Conservation (phyloP, 768 basidiomycete genomes). For the Harrya chromipes region DNA sequence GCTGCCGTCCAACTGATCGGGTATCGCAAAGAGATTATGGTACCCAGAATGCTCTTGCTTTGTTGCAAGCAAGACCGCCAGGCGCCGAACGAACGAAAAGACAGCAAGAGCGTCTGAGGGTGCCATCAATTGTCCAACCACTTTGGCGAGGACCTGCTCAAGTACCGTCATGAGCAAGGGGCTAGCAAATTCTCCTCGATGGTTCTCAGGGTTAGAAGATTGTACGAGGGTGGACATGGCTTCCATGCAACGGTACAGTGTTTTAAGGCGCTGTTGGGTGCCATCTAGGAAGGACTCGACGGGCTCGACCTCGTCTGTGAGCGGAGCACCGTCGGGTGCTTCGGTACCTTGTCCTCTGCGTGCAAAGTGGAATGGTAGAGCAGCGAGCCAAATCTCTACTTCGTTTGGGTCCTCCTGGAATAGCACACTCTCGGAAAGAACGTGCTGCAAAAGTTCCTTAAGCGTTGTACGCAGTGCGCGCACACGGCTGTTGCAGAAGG, state of each 20-base stretch:
- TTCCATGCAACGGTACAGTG: slow-evolving; percentile 85
- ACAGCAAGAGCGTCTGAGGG: slow-evolving; percentile 65
- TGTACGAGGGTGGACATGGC: slow-evolving; percentile 43
- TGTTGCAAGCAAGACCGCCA: slow-evolving; percentile 54
- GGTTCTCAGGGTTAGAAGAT: slow-evolving; percentile 8
- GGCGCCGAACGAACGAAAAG: slow-evolving; percentile 57
- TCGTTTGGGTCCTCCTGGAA: slow-evolving; percentile 79
- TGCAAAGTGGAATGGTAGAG: slow-evolving; percentile 47
- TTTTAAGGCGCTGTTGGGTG: slow-evolving; percentile 74
- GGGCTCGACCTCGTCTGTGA: slow-evolving; percentile 54
- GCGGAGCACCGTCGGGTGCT: slow-evolving; percentile 49
- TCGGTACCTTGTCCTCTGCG: slow-evolving; percentile 35
- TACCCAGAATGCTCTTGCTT: slow-evolving; percentile 48
- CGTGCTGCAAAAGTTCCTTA: slow-evolving; percentile 50
- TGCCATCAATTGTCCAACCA: slow-evolving; percentile 49
- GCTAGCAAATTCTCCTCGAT: slow-evolving; percentile 48
- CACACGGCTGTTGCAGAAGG: slow-evolving; percentile 50
- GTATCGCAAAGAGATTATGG: slow-evolving; percentile 28
- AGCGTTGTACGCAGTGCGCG: slow-evolving; percentile 53
- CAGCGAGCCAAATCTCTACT: slow-evolving; percentile 68
- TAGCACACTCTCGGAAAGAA: slow-evolving; percentile 70
- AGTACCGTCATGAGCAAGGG: slow-evolving; percentile 78
- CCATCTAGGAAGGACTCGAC: slow-evolving; percentile 78
- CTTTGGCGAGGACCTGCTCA: slow-evolving; percentile 73
- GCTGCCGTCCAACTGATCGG: slow-evolving; percentile 37